Evolutionary conservation across 805 yeast genomes (phyloP).

Genomic region (Yarrowia deformans): DNA sequence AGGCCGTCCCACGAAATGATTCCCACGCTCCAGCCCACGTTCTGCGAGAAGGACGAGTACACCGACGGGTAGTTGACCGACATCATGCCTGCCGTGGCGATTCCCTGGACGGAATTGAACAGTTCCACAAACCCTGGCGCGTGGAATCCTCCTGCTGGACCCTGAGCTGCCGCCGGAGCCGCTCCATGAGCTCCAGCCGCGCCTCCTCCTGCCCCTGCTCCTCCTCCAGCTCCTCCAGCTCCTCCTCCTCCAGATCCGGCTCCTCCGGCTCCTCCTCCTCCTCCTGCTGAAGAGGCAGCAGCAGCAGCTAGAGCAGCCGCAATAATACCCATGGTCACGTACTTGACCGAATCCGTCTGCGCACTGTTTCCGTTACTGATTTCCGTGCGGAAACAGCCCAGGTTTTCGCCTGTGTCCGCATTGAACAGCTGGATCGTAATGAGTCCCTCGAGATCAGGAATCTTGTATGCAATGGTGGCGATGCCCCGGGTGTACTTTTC

Average conservation of each 20-base stretch:
- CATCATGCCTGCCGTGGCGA: conserved; percentile 50
- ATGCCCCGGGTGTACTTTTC: conserved; percentile 45
- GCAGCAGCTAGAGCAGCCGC: conserved; percentile 46
- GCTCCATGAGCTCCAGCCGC: conserved; percentile 27
- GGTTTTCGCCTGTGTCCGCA: conserved; percentile 42
- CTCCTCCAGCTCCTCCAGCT: conserved; percentile 8
- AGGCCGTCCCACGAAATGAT: conserved; percentile 48
- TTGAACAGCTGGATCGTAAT: conserved; percentile 44
- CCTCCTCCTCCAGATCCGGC: conserved; percentile 24
- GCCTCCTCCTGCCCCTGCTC: neutral
- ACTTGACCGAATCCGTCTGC: conserved; percentile 44
- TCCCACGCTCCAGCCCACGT: conserved; percentile 50
- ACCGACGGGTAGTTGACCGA: conserved; percentile 49
- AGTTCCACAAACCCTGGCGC: conserved; percentile 48
- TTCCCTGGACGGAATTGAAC: conserved; percentile 47
- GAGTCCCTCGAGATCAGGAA: conserved; percentile 51
- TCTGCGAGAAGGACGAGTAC: conserved; percentile 47
- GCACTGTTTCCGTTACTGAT: conserved; percentile 50
- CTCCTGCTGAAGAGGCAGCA: conserved; percentile 39
- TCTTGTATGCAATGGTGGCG: conserved; percentile 48
- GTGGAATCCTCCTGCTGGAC: conserved; percentile 41
- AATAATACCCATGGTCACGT: conserved; percentile 48
- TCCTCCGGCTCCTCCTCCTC: conserved; percentile 40
- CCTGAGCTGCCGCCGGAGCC: conserved; percentile 30
- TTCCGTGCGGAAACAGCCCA: conserved; percentile 47